Base-by-base conservation (phyloP, 2,329 filamentous ascomycete genomes). In the Epichloe sylvatica region DNA sequence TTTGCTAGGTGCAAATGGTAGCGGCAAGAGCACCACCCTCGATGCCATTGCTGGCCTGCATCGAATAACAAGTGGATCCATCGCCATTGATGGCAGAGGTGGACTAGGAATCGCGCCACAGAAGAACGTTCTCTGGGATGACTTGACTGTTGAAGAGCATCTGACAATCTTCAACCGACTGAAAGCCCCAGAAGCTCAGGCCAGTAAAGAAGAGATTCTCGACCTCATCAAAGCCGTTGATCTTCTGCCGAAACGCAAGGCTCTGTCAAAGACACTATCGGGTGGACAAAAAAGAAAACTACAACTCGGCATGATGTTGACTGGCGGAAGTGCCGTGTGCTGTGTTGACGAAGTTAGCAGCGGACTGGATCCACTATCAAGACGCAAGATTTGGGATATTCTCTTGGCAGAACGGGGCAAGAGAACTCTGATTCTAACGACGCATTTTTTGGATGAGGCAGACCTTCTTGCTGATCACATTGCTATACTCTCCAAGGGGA, bases 321-420 rank as follows among this genome's bases (percentile, higher is more conserved):
- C 87, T 3, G 90, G 91, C 53, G 89, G 88, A 11, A 91, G 85
- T 53, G 80, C 80, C 23, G 83, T 96, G 0, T 95, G 90, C 67
- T 92, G 88, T 59, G 81, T 96, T 5, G 90, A 96, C 57, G 91
- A 96, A 65, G 88, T 95, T 13, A 90, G 84, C 38, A 89, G 84
- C 52, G 91, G 90, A 13, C 74, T 96, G 19, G 90, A 96, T 61
- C 89, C 91, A 0, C 70, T 96, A 1, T 90, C 85, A 19, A 76
- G 91, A 49, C 73, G 89, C 30, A 95, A 94, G 67, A 86, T 96
- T 23, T 96, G 90, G 90, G 88, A 95, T 57, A 96, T 96, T 52
- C 71, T 96, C 21, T 72, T 95, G 12, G 84, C 84, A 1, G 89
- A 95, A 64, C 80, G 90, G 51, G 89, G 88, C 19, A 75, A 75